Evolutionary conservation across 2,329 filamentous ascomycete species (phyloP).

Genomic region (Talaromyces rugulosus): DNA sequence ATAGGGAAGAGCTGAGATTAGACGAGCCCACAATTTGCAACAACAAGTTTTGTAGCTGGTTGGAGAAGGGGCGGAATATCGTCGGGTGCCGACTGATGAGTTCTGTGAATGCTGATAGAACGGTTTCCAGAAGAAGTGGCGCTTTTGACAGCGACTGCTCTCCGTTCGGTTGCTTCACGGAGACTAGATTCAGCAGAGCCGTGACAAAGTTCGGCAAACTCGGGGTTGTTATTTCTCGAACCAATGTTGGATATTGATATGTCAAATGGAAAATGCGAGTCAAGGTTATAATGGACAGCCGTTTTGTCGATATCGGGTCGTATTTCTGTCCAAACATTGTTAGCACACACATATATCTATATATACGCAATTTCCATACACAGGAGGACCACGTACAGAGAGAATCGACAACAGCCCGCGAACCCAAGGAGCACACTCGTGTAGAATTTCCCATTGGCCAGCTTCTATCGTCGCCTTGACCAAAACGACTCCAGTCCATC

Average conservation of each 20-base stretch:
- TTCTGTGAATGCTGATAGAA: constrained; percentile 67
- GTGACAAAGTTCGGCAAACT: constrained; percentile 71
- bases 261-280: constrained; percentile 80
- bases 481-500: constrained; percentile 72
- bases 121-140: constrained; percentile 56
- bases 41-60: constrained; percentile 62
- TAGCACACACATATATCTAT: neutral
- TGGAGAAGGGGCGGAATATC: constrained; percentile 71
- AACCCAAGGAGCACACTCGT: constrained; percentile 71
- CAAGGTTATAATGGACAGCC: constrained; percentile 70
- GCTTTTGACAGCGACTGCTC: constrained; percentile 22
- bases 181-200: constrained; percentile 64
- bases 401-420: constrained; percentile 69
- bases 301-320: constrained; percentile 70
- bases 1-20: constrained; percentile 44
- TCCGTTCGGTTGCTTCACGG: constrained; percentile 37
- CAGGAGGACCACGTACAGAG: constrained; percentile 48
- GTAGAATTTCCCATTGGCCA: constrained; percentile 78
- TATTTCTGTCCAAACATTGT: constrained; percentile 56
- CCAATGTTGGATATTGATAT: constrained; percentile 74
- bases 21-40: constrained; percentile 62
- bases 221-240: constrained; percentile 83
- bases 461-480: constrained; percentile 78
- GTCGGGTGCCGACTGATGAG: constrained; percentile 78
- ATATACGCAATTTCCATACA: neutral